Evolutionary conservation across 1,139 yeast species (phyloP).

Genomic region (Pichia inconspicua): DNA sequence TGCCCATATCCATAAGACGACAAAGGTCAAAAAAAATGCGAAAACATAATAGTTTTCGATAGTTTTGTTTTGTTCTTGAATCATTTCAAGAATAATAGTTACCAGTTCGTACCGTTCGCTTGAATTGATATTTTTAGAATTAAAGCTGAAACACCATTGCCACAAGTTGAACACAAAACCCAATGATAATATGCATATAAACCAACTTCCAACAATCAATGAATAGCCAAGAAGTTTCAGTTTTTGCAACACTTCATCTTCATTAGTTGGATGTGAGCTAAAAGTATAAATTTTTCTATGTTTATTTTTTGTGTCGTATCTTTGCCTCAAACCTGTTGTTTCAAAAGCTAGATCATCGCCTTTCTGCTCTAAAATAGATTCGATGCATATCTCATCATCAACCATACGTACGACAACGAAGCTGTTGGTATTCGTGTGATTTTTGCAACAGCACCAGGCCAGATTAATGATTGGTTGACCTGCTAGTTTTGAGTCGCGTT

Average conservation of each 20-base stretch:
- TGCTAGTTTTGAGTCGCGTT: too few relatives aligned
- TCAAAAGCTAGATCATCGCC: not conserved
- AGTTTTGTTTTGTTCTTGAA: slow-evolving; percentile 14
- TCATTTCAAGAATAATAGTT: slow-evolving; percentile 2
- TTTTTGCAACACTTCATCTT: slow-evolving; percentile 9
- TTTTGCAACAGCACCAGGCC: too few relatives aligned
- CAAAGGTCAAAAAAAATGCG: slow-evolving; percentile 46
- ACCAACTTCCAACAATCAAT: slow-evolving; percentile 35
- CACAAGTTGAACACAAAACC: slow-evolving; percentile 40
- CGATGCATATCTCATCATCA: not conserved
- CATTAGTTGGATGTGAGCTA: not conserved
- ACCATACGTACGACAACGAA: not conserved
- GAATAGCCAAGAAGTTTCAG: slow-evolving; percentile 32
- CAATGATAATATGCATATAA: slow-evolving; percentile 34
- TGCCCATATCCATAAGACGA: slow-evolving; percentile 73
- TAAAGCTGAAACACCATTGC: slow-evolving; percentile 32
- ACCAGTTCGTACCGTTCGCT: slow-evolving; percentile 1
- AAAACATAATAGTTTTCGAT: slow-evolving; percentile 40
- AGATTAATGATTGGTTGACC: too few relatives aligned
- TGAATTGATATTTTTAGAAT: slow-evolving; percentile 1
- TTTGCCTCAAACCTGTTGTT: too few relatives aligned
- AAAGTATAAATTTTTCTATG: not conserved
- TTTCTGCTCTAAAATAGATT: not conserved
- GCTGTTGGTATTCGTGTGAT: too few relatives aligned
- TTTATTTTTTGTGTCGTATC: too few relatives aligned